Evolutionary conservation across 257 asterid species (phyloP).

Genomic region (Penstemon davidsonii): DNA sequence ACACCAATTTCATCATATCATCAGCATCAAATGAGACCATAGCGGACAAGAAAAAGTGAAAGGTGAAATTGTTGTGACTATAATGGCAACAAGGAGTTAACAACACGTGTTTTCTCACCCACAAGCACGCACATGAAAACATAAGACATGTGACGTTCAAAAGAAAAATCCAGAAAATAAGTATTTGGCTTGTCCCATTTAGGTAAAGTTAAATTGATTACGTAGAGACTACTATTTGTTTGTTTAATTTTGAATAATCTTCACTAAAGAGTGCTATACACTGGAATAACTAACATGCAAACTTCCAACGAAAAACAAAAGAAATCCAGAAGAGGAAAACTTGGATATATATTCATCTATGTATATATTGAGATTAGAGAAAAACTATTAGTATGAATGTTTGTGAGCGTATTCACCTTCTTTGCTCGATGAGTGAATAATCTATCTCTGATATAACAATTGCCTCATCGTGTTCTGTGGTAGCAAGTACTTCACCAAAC

Average conservation of each 20-base stretch:
- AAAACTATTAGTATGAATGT: constrained; percentile 19
- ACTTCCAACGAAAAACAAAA: neutral
- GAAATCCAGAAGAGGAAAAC: neutral
- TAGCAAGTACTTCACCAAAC: constrained; percentile 94
- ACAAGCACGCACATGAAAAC: neutral
- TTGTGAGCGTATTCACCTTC: constrained; percentile 51
- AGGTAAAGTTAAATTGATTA: constrained; percentile 5
- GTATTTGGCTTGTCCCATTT: neutral
- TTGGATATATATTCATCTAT: neutral
- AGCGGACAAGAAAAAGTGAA: neutral
- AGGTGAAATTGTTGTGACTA: neutral
- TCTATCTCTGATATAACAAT: constrained; percentile 70
- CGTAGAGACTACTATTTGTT: neutral
- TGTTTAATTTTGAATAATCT: neutral
- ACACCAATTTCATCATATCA: neutral
- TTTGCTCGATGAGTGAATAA: constrained; percentile 74
- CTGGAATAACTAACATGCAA: constrained; percentile 1
- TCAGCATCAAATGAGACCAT: neutral
- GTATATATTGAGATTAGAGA: neutral
- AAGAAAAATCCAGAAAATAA: neutral
- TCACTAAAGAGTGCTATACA: neutral
- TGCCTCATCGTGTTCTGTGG: constrained; percentile 84
- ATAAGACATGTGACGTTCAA: neutral
- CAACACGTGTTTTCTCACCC: constrained; percentile 4
- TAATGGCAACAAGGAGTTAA: neutral